These are phyloP conservation scores for Telfairia occidentalis DNA, from an alignment of 331 rosid genomes.

Conservation along the genomic window DNA sequence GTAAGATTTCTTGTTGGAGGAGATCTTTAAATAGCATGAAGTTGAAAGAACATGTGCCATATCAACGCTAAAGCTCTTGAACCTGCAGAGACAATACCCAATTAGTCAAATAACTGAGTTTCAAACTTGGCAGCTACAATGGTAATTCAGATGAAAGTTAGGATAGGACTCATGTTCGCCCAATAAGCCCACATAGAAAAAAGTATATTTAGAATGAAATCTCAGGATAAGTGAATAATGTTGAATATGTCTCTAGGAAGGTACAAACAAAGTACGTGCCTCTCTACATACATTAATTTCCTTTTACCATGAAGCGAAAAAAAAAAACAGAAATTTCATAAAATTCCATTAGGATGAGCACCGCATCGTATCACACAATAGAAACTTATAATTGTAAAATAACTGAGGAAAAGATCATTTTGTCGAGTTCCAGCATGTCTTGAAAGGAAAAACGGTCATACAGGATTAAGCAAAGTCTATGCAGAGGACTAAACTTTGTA, in stretches of 20 bases:
- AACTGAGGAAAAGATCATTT: neutral
- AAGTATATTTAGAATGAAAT: too few relatives aligned
- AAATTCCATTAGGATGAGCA: neutral
- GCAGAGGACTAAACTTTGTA: neutral
- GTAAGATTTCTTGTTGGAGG: conserved; percentile 39
- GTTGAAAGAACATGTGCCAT: conserved; percentile 77
- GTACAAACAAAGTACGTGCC: neutral
- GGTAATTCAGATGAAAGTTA: neutral
- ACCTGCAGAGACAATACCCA: conserved; percentile 29
- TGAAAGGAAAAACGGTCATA: neutral
- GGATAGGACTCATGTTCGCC: neutral
- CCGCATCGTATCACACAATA: neutral
- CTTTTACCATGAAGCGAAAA: neutral
- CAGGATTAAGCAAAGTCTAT: neutral
- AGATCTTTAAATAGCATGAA: conserved; percentile 45
- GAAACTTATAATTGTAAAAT: neutral
- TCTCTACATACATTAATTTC: neutral
- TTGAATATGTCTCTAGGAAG: neutral
- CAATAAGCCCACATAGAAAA: neutral
- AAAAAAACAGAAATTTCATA: neutral
- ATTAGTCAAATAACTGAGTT: neutral
- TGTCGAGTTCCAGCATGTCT: neutral
- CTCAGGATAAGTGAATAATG: neutral
- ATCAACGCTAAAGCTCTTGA: conserved; percentile 6
- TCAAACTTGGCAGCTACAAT: neutral